Evolutionary conservation across 2,329 filamentous ascomycete genomes (phyloP), one percentile per base, ranked within the genome.

Genomic region (Penicillium olsonii): DNA sequence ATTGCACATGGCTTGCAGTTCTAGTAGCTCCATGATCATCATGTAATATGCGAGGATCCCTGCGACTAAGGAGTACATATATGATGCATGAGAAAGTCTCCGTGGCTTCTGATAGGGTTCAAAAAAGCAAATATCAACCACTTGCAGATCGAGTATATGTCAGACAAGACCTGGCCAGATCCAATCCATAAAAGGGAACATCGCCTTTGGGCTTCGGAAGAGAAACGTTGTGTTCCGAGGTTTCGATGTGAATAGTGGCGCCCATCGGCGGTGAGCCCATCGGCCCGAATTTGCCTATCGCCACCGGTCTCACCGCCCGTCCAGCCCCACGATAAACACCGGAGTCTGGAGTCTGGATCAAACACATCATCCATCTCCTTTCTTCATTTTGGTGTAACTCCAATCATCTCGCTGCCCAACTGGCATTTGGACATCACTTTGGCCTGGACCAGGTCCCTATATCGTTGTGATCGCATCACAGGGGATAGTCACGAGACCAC

Each of bases 281-380:
- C 47, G 42, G 42, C 18, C 42, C 48, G 43, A 35, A 35, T 43
- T 11, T 42, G 44, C 37, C 39, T 20, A 29, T 48, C 49, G 49
- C 49, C 49, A 52, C 49, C 38, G 34, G 14, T 20, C 33, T 45
- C 47, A 50, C 48, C 24, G 48, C 43, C 37, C n/a, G n/a, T n/a
- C 20, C 7, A 12, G 37, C 43, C 44, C 38, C 39, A 48, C 45
- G 49, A 52, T 48, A 52, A 44, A 38, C 22, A 38, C 14, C 26
- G 41, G 39, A 49, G 45, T 37, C n/a, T n/a, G n/a, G n/a, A n/a
- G n/a, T 27, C 43, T 27, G 43, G 26, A 20, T 39, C 39, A 43
- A 48, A 39, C 45, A 9, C 45, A 48, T 35, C 39, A 40, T 37
- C 29, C 17, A 15, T 35, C 17, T 39, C 20, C 42, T 14, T 35